Percentiles rank a stretch among this genome's conserved stretches.
These are phyloP conservation scores for Monosporascus sp. DNA, from an alignment of 2,329 filamentous ascomycete genomes.

Conservation along the genomic window DNA sequence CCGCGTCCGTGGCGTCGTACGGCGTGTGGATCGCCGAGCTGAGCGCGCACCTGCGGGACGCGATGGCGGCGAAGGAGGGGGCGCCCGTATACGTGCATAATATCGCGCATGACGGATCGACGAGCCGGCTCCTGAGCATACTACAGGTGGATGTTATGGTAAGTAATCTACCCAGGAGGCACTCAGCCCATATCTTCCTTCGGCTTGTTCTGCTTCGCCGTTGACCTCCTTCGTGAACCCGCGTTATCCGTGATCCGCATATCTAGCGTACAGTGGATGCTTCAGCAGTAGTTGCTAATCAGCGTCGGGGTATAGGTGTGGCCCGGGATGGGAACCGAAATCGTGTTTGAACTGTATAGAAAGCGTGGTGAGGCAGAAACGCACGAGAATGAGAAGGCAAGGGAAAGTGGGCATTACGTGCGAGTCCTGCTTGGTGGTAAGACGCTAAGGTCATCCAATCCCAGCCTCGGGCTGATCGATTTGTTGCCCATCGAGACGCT, in stretches of 20 bases:
- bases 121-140: slow-evolving; percentile 62
- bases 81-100: slow-evolving; percentile 63
- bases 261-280: not conserved
- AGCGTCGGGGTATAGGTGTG: slow-evolving; percentile 36
- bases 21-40: slow-evolving; percentile 74
- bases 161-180: not conserved
- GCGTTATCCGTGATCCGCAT: not conserved
- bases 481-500: slow-evolving; percentile 64
- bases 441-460: slow-evolving; percentile 62
- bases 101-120: slow-evolving; percentile 72
- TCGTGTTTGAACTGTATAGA: slow-evolving; percentile 70
- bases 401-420: slow-evolving; percentile 42
- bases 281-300: not conserved
- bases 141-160: slow-evolving; percentile 72
- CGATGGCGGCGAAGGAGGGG: slow-evolving; percentile 33
- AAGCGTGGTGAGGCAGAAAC: slow-evolving; percentile 24
- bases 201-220: not conserved
- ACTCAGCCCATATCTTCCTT: no score
- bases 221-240: not conserved
- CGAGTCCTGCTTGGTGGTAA: slow-evolving; percentile 68
- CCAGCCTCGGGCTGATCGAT: slow-evolving; percentile 61
- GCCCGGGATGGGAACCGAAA: slow-evolving; percentile 77
- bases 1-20: slow-evolving; percentile 54
- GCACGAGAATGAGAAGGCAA: slow-evolving; percentile 4
- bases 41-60: slow-evolving; percentile 56